Evolutionary conservation across 148 eudicot genomes (phyloP), one percentile per base, ranked within the genome.

Genomic region (Amaranthus hypochondriacus): DNA sequence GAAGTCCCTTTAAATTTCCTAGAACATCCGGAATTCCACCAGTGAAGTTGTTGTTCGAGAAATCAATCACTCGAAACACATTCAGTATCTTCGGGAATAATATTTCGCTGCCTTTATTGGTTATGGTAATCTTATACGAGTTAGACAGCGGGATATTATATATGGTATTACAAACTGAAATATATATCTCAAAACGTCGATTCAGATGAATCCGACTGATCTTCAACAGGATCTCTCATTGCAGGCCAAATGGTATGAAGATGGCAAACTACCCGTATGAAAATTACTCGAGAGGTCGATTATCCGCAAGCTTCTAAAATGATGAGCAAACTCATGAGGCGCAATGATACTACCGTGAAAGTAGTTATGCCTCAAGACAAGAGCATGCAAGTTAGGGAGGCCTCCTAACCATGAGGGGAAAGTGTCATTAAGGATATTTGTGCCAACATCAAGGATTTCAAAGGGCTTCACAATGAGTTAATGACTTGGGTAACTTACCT

Each of bases 341-440:
- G 13, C 18, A 44, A 8, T 7, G 71, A 58, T 28, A 87, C 6
- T 48, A 6, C 88, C 88, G 44, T 81, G 48, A 5, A 87, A 80
- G n/a, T 60, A 74, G 72, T 87, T 87, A 44, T 56, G 50, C 8
- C 80, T 42, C 50, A 86, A 69, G 9, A 77, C 4, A 11, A 86
- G 81, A 28, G 39, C 39, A 28, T 28, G 39, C 39, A 28, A 28
- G 39, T 28, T 28, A 28, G 39, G 39, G 39, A 69, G 81, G n/a
- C 43, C 13, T n/a, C 81, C 83, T 50, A 85, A 21, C 86, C 88
- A 87, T 46, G 70, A 69, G 0, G 90, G 90, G 15, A 87, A 87
- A 15, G 61, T 54, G 28, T 79, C 90, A 47, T 49, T 56, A 0
- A 85, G 62, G 7, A 11, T 51, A 64, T 85, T 85, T 39, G 76